These are phyloP conservation scores for Aegilops tauschii DNA, from an alignment of 176 grass and related monocot genomes.

Conservation along the genomic window DNA sequence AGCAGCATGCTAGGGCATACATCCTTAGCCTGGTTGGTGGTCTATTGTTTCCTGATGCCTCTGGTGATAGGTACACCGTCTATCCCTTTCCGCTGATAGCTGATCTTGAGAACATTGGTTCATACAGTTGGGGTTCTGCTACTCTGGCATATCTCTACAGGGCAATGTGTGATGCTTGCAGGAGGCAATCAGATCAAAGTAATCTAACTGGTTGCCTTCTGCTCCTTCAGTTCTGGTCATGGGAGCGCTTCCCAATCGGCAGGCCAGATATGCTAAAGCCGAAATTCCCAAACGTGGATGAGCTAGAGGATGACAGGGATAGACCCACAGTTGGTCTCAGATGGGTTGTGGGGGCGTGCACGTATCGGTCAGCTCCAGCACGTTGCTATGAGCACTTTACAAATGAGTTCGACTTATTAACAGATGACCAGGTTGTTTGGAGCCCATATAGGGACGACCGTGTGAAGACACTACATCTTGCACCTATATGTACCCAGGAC, in stretches of 20 bases:
- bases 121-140: conserved; percentile 45
- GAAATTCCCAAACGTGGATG: conserved; percentile 34
- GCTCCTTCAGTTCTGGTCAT: conserved; percentile 46
- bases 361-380: conserved; percentile 38
- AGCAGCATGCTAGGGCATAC: conserved; percentile 37
- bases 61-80: conserved; percentile 36
- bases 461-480: conserved; percentile 31
- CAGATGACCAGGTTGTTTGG: conserved; percentile 42
- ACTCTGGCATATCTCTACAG: conserved; percentile 50
- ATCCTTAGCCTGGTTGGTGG: conserved; percentile 44
- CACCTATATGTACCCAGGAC: conserved; percentile 43
- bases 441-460: conserved; percentile 33
- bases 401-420: conserved; percentile 44
- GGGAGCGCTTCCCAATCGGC: conserved; percentile 42
- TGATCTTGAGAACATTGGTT: conserved; percentile 44
- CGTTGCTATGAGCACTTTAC: conserved; percentile 51
- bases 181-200: conserved; percentile 41
- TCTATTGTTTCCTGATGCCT: conserved; percentile 40
- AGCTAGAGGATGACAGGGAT: conserved; percentile 48
- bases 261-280: conserved; percentile 39
- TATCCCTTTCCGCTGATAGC: conserved; percentile 37
- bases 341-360: conserved; percentile 31
- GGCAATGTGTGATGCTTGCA: conserved; percentile 44
- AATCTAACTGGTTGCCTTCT: conserved; percentile 48
- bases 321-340: conserved; percentile 39